A percentile compares a stretch with the other conserved stretches of the same genome.
These are phyloP conservation scores for Coccomyxa sp. DNA, from an alignment of 139 green algal genomes.

Conservation along the genomic window DNA sequence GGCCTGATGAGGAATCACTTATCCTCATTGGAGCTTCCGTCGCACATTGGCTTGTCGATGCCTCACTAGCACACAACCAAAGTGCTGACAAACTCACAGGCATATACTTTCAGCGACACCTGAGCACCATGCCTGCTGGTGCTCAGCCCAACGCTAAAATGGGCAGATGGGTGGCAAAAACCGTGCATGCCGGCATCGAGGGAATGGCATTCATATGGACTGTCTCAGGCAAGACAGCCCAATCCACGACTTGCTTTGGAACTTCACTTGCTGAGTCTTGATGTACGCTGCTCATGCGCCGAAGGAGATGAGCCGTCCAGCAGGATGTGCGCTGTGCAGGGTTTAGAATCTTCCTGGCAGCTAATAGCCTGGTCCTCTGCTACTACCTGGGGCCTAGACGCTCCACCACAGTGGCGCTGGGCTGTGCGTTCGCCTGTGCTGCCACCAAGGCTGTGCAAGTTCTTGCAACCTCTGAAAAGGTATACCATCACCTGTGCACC, in stretches of 20 bases:
- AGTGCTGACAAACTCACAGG: no score
- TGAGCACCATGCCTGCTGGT: no score
- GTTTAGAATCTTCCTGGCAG: not conserved
- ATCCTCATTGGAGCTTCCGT: no score
- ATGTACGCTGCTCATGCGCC: not conserved
- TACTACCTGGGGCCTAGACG: not conserved
- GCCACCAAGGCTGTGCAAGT: not conserved
- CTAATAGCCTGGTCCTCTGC: not conserved
- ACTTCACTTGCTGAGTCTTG: not conserved
- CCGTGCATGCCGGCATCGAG: not conserved
- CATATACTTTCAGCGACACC: no score
- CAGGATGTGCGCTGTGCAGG: not conserved
- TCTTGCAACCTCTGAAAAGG: not conserved
- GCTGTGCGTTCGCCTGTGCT: not conserved
- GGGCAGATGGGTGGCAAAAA: not conserved
- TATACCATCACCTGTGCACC: no score
- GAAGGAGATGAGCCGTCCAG: not conserved
- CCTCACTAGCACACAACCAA: no score
- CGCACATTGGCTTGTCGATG: no score
- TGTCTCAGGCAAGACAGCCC: not conserved
- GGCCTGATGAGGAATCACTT: no score
- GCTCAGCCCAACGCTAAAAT: no score
- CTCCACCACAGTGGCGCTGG: not conserved
- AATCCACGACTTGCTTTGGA: not conserved
- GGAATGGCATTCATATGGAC: not conserved